A percentile compares a stretch with the other conserved stretches of the same genome.
These are phyloP conservation scores for Pouteria glomerata DNA, from an alignment of 148 eudicot species.

Conservation along the genomic window DNA sequence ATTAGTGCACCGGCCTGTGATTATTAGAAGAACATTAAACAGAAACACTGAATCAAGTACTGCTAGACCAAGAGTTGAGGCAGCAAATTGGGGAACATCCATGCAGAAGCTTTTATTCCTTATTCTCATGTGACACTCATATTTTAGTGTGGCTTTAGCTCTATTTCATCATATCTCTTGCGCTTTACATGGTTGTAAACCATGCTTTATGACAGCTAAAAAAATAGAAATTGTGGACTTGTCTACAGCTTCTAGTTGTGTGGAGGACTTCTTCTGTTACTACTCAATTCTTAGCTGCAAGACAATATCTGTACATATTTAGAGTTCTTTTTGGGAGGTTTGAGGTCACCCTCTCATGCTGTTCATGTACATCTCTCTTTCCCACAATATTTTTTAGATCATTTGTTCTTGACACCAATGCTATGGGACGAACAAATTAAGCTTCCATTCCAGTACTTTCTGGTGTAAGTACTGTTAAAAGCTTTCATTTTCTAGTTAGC, in stretches of 20 bases:
- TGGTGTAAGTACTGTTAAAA: background rate
- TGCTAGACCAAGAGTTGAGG: background rate
- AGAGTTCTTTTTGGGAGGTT: background rate
- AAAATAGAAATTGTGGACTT: background rate
- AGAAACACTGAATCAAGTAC: slow-evolving; percentile 11
- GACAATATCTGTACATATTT: background rate
- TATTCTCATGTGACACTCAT: background rate
- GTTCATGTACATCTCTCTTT: slow-evolving; percentile 3
- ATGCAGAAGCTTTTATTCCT: background rate
- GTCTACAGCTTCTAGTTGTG: background rate
- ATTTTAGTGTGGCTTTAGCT: background rate
- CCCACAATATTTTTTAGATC: background rate
- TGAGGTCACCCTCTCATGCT: background rate
- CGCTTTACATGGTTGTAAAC: background rate
- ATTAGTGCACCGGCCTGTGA: slow-evolving; percentile 96
- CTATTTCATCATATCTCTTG: background rate
- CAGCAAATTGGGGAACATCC: background rate
- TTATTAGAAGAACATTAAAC: slow-evolving; percentile 15
- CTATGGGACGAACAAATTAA: background rate
- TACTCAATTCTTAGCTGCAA: background rate
- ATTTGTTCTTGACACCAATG: background rate
- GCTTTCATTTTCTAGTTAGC: background rate
- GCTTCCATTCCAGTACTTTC: background rate
- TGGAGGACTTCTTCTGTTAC: background rate
- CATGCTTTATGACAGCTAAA: background rate